These are phyloP conservation scores for Amanita exitialis DNA, from an alignment of 768 basidiomycete species.

Conservation along the genomic window DNA sequence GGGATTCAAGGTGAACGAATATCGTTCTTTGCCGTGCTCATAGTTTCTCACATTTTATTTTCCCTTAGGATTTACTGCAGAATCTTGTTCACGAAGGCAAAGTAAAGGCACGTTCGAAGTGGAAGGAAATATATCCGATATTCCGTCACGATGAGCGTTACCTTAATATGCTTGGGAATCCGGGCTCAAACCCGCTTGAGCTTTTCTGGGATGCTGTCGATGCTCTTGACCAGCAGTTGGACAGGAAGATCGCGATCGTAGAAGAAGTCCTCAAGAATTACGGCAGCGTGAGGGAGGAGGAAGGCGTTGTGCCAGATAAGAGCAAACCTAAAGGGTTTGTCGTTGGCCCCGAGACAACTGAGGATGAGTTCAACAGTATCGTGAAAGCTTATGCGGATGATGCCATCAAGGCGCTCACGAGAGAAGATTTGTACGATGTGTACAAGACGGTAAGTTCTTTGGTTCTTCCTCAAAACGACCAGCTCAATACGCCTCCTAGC, in stretches of 20 bases:
- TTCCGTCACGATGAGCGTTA: constrained; percentile 80
- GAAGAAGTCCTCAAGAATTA: constrained; percentile 48
- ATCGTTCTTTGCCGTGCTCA: not conserved
- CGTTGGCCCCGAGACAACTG: constrained; percentile 47
- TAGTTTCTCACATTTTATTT: not conserved
- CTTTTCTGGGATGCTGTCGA: constrained; percentile 95
- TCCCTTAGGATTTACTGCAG: constrained; percentile 54
- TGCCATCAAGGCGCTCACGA: constrained; percentile 32
- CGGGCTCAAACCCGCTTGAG: constrained; percentile 91
- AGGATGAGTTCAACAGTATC: constrained; percentile 50
- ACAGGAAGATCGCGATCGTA: constrained; percentile 63
- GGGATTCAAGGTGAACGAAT: constrained; percentile 64
- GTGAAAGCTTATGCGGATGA: constrained; percentile 49
- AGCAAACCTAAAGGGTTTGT: constrained; percentile 24
- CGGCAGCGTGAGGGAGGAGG: constrained; percentile 26
- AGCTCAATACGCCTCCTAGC: constrained; percentile 27
- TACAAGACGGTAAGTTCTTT: constrained; percentile 50
- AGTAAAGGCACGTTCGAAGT: constrained; percentile 77
- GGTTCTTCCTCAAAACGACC: constrained; percentile 1
- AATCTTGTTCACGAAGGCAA: constrained; percentile 56
- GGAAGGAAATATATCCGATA: constrained; percentile 79
- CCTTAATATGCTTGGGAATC: constrained; percentile 78
- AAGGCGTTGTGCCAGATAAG: constrained; percentile 11
- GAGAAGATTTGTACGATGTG: constrained; percentile 45
- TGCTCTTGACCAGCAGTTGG: constrained; percentile 74